Conservation (phyloP, 73 alveolate species). For the Tetrahymena thermophila region DNA sequence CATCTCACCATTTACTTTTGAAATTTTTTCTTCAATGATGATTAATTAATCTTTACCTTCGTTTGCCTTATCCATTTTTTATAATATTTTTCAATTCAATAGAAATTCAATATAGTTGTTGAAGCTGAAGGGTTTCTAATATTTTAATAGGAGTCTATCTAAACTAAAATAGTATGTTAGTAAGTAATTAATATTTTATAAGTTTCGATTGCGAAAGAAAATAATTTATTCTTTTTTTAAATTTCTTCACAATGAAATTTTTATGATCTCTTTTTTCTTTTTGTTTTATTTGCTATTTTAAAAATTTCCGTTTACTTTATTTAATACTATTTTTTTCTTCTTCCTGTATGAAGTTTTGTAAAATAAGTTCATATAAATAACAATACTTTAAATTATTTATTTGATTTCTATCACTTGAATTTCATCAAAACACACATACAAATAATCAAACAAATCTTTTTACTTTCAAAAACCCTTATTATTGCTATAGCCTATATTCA, state of each 20-base stretch:
- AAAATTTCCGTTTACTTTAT: background rate
- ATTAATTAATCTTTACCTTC: slow-evolving; percentile 11
- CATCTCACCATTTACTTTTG: slow-evolving; percentile 65
- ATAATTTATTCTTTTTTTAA: background rate
- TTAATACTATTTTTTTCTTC: background rate
- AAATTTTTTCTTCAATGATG: slow-evolving; percentile 80
- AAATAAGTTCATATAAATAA: background rate
- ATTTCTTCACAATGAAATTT: background rate
- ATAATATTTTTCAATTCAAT: background rate
- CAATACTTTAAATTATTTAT: background rate
- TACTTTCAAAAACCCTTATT: background rate
- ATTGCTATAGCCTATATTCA: background rate
- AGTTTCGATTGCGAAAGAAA: background rate
- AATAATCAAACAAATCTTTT: background rate
- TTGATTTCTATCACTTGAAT: background rate
- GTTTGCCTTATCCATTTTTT: background rate
- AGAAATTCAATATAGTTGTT: background rate
- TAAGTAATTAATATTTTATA: background rate
- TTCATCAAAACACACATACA: background rate
- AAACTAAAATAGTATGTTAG: background rate
- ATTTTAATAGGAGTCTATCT: background rate
- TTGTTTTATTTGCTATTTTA: background rate
- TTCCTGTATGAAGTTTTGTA: background rate
- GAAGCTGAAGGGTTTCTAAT: background rate
- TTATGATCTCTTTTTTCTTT: background rate